Evolutionary conservation across 192 early-diverging fungal genomes (phyloP).

Genomic region (Rhizophagus sp.): DNA sequence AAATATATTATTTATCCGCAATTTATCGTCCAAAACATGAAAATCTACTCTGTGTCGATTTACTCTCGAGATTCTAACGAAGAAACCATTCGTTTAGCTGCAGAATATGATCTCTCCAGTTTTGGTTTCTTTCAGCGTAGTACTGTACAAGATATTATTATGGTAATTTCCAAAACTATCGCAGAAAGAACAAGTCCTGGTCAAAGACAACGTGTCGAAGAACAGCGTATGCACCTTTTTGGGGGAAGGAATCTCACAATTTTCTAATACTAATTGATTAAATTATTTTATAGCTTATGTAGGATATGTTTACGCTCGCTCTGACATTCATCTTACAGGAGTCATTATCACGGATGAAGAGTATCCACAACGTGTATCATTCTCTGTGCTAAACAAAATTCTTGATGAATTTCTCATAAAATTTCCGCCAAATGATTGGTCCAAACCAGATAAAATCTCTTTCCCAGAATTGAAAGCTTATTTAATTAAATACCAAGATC

Average conservation of each 20-base stretch:
- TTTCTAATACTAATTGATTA: background rate
- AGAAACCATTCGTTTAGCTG: background rate
- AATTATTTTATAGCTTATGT: conserved; percentile 63
- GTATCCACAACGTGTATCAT: conserved; percentile 88
- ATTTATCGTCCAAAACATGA: conserved; percentile 15
- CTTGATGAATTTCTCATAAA: conserved; percentile 82
- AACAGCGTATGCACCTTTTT: conserved; percentile 60
- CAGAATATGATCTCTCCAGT: conserved; percentile 27
- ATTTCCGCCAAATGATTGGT: conserved; percentile 50
- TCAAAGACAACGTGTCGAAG: conserved; percentile 76
- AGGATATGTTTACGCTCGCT: conserved; percentile 76
- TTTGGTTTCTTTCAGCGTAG: conserved; percentile 34
- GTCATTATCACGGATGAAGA: conserved; percentile 83
- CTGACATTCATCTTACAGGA: conserved; percentile 65
- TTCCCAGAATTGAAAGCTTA: conserved; percentile 77
- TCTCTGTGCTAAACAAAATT: conserved; percentile 80
- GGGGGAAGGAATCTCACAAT: background rate
- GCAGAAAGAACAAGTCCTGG: conserved; percentile 83
- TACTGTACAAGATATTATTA: conserved; percentile 84
- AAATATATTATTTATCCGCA: background rate
- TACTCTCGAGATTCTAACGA: background rate
- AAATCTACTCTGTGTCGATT: conserved; percentile 21
- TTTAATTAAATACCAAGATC: conserved; percentile 86
- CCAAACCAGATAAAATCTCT: conserved; percentile 32
- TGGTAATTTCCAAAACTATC: conserved; percentile 80